Evolutionary conservation across 2,329 filamentous ascomycete genomes (phyloP).

Genomic region (Verticillium klebahnii): DNA sequence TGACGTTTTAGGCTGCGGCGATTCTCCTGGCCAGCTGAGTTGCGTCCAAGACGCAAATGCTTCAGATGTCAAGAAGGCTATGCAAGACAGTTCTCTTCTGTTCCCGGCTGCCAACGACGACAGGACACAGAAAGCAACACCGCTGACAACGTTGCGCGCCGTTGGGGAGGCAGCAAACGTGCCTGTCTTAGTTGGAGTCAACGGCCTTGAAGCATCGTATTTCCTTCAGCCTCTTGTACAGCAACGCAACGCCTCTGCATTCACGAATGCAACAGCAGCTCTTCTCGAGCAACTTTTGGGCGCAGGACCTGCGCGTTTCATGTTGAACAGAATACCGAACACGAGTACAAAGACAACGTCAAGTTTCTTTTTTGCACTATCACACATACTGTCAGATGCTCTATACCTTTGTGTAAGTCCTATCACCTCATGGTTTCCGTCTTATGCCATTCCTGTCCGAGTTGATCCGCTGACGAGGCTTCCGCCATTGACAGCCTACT

Average conservation of each 20-base stretch:
- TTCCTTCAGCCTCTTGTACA: neutral
- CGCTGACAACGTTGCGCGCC: neutral
- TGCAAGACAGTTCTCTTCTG: constrained; percentile 4
- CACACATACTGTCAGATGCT: neutral
- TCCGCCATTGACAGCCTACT: constrained; percentile 4
- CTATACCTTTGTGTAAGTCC: constrained; percentile 5
- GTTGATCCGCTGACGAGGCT: neutral
- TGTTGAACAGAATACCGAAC: neutral
- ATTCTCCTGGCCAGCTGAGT: neutral
- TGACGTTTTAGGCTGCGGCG: constrained; percentile 5
- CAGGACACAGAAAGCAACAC: constrained; percentile 5
- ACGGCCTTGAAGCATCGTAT: neutral
- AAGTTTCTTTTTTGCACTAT: neutral
- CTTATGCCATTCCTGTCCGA: neutral
- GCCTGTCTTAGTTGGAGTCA: neutral
- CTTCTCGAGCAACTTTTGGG: neutral
- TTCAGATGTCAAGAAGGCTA: constrained; percentile 5
- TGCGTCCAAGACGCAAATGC: constrained; percentile 4
- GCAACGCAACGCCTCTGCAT: neutral
- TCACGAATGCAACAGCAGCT: neutral
- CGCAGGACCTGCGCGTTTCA: neutral
- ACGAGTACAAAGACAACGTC: neutral
- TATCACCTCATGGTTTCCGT: neutral
- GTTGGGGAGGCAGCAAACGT: constrained; percentile 1
- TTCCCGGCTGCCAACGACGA: constrained; percentile 9